Evolutionary conservation across 2,329 filamentous ascomycete genomes (phyloP).

Genomic region (Akanthomyces lecanii): DNA sequence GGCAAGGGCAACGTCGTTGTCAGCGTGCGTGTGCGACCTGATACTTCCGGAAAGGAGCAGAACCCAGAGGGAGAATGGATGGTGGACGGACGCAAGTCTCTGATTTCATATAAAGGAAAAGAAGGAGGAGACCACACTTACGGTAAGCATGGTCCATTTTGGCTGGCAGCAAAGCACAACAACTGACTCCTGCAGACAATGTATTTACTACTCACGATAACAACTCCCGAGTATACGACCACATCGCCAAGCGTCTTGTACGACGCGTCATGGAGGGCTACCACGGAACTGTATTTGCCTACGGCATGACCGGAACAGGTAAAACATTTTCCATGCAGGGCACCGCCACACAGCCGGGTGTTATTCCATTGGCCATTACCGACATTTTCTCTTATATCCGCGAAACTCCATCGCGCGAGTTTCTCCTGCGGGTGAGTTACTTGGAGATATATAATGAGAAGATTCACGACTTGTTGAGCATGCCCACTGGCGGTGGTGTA

Average conservation of each 20-base stretch:
- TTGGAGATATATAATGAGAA: slow-evolving; percentile 98
- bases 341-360: slow-evolving; percentile 88
- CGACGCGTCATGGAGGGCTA: slow-evolving; percentile 98
- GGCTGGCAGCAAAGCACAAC: not conserved
- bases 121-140: slow-evolving; percentile 92
- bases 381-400: slow-evolving; percentile 99
- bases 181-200: slow-evolving; percentile 63
- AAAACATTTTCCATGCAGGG: slow-evolving; percentile 99
- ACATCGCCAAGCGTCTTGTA: slow-evolving; percentile 87
- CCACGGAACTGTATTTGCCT: slow-evolving; percentile 96
- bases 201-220: slow-evolving; percentile 93
- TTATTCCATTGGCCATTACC: slow-evolving; percentile 94
- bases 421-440: slow-evolving; percentile 92
- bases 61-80: slow-evolving; percentile 80
- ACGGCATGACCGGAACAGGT: slow-evolving; percentile 97
- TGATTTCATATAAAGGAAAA: slow-evolving; percentile 79
- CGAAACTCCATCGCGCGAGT: slow-evolving; percentile 91
- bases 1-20: slow-evolving; percentile 93
- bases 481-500: slow-evolving; percentile 55
- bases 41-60: slow-evolving; percentile 60
- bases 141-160: slow-evolving; percentile 50
- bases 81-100: slow-evolving; percentile 76
- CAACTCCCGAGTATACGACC: slow-evolving; percentile 91
- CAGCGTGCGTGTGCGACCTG: slow-evolving; percentile 88
- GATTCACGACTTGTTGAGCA: slow-evolving; percentile 87